Conservation (phyloP, 305 asterid genomes). For the Fraxinus platypoda region DNA sequence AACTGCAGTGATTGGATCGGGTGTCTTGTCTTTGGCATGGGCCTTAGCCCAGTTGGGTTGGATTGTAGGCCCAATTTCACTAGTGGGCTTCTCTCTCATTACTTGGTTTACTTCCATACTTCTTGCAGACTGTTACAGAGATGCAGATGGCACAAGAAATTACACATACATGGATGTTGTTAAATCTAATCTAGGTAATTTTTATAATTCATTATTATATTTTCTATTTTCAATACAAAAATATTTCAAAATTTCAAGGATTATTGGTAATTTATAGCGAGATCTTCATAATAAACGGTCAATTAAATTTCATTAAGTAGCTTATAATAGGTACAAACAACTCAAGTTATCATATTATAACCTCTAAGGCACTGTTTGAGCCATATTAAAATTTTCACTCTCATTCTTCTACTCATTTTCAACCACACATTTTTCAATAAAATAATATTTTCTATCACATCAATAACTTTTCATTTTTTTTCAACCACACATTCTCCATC, state of each 20-base stretch:
- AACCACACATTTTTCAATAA: too few relatives aligned
- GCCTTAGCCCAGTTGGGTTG: constrained; percentile 70
- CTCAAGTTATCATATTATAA: background rate
- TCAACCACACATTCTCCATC: too few relatives aligned
- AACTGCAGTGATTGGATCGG: constrained; percentile 72
- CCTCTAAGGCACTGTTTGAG: too few relatives aligned
- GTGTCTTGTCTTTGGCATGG: constrained; percentile 71
- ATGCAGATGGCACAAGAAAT: constrained; percentile 49
- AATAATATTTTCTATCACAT: too few relatives aligned
- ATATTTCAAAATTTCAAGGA: background rate
- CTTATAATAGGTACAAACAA: background rate
- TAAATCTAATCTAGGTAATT: constrained; percentile 41
- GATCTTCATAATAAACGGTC: background rate
- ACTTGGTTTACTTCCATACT: constrained; percentile 52
- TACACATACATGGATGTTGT: constrained; percentile 52
- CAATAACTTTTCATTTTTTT: too few relatives aligned
- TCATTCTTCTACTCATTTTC: too few relatives aligned
- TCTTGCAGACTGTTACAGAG: constrained; percentile 54
- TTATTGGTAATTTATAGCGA: background rate
- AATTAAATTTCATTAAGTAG: background rate
- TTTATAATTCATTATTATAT: background rate
- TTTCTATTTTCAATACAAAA: background rate
- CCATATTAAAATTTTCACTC: too few relatives aligned
- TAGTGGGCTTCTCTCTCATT: constrained; percentile 44
- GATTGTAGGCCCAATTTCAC: constrained; percentile 53